phyloP scores from a whole-genome alignment of 257 asterid species.

The Nicotiana tomentosiformis region DNA sequence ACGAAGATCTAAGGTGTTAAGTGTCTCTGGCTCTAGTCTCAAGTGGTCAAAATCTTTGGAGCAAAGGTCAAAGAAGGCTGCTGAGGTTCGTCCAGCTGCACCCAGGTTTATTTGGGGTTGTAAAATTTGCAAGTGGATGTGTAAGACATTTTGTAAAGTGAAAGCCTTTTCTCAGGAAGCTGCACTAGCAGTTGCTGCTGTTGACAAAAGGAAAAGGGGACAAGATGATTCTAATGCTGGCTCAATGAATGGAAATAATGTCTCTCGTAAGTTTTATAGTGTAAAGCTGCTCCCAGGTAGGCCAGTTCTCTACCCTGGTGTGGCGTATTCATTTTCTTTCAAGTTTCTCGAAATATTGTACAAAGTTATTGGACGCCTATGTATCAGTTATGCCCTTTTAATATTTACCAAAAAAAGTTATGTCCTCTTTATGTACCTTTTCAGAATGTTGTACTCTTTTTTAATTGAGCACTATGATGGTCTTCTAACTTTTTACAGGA shows the following conservation, averaged over 20 bases:
- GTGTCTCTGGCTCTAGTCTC: slow-evolving; percentile 74
- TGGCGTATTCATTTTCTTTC: slow-evolving; percentile 31
- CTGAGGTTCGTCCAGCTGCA: slow-evolving; percentile 55
- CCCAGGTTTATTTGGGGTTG: slow-evolving; percentile 9
- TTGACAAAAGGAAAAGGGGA: slow-evolving; percentile 54
- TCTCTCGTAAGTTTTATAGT: slow-evolving; percentile 78
- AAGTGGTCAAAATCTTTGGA: slow-evolving; percentile 99
- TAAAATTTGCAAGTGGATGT: not conserved
- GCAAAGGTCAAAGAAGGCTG: slow-evolving; percentile 61
- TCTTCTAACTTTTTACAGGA: slow-evolving; percentile 42
- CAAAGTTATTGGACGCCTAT: not conserved
- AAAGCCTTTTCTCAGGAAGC: slow-evolving; percentile 52
- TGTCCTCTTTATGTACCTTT: not conserved
- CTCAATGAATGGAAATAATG: slow-evolving; percentile 52
- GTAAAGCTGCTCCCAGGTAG: slow-evolving; percentile 74
- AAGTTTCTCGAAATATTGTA: slow-evolving; percentile 2
- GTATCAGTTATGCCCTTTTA: not conserved
- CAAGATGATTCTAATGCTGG: slow-evolving; percentile 36
- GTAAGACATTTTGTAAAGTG: not conserved
- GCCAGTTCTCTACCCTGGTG: slow-evolving; percentile 74
- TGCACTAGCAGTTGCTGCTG: slow-evolving; percentile 73
- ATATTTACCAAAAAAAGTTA: not conserved
- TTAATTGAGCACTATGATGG: slow-evolving; percentile 9
- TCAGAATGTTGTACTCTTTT: not conserved
- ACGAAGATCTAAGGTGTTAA: slow-evolving; percentile 61